phyloP scores from a whole-genome alignment of 345 rosid genomes.

The Lenwebbia sp. region DNA sequence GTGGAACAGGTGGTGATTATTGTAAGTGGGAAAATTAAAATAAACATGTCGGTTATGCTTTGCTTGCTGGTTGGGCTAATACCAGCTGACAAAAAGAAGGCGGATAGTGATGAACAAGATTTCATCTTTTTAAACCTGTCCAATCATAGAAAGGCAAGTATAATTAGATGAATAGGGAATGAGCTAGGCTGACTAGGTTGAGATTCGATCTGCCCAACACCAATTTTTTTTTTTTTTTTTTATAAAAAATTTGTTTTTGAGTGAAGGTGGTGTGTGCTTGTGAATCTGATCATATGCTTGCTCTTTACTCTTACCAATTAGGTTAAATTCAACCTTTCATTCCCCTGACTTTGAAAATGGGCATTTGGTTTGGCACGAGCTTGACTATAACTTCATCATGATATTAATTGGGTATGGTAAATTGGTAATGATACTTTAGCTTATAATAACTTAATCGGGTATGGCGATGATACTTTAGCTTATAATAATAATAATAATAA shows the following conservation, averaged over 20 bases:
- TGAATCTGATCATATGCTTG: background rate
- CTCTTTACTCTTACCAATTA: background rate
- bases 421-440: no score
- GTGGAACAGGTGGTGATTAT: background rate
- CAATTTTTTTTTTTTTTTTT: background rate
- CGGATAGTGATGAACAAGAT: background rate
- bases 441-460: background rate
- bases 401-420: background rate
- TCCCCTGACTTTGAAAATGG: background rate
- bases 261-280: background rate
- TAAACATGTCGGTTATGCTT: background rate
- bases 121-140: background rate
- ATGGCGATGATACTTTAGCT: background rate
- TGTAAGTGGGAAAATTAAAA: background rate
- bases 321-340: background rate
- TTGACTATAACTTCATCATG: background rate
- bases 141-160: background rate
- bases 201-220: background rate
- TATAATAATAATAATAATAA: background rate
- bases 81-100: background rate
- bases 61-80: background rate
- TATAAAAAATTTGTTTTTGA: no score
- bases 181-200: background rate
- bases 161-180: background rate
- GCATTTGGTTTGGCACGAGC: background rate